Percentiles rank a stretch among this genome's conserved stretches.
Conservation (phyloP, 306 rosid genomes). For the Cyamopsis tetragonoloba region DNA sequence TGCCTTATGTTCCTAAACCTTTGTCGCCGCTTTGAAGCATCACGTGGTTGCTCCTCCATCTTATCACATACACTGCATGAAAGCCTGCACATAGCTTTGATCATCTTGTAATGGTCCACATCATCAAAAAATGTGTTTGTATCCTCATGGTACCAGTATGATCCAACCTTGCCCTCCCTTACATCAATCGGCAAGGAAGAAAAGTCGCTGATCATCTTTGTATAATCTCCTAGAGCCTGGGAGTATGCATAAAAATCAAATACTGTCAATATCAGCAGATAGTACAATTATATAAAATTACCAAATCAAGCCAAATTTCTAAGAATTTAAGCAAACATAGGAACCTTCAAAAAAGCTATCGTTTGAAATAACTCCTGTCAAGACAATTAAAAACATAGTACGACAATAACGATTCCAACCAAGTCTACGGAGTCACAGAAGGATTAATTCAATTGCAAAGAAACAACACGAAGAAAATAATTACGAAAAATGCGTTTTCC, state of each 20-base stretch:
- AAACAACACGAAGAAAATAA: not conserved
- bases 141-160: slow-evolving; percentile 72
- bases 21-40: slow-evolving; percentile 53
- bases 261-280: not conserved
- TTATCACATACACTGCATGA: slow-evolving; percentile 86
- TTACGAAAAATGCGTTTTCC: too few species aligned
- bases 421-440: not conserved
- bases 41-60: slow-evolving; percentile 66
- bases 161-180: slow-evolving; percentile 67
- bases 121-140: slow-evolving; percentile 70
- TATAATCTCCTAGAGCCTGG: slow-evolving; percentile 81
- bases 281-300: not conserved
- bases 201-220: slow-evolving; percentile 61
- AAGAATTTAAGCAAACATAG: not conserved
- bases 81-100: slow-evolving; percentile 76
- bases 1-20: slow-evolving; percentile 75
- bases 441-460: not conserved
- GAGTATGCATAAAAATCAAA: not conserved
- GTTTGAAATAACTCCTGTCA: too few species aligned
- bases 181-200: slow-evolving; percentile 42
- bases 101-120: slow-evolving; percentile 74
- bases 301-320: not conserved
- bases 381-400: too few species aligned
- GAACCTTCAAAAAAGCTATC: too few species aligned
- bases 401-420: too few species aligned